Conservation (phyloP, 352 stramenopile species). For the Pythium phragmiticola region DNA sequence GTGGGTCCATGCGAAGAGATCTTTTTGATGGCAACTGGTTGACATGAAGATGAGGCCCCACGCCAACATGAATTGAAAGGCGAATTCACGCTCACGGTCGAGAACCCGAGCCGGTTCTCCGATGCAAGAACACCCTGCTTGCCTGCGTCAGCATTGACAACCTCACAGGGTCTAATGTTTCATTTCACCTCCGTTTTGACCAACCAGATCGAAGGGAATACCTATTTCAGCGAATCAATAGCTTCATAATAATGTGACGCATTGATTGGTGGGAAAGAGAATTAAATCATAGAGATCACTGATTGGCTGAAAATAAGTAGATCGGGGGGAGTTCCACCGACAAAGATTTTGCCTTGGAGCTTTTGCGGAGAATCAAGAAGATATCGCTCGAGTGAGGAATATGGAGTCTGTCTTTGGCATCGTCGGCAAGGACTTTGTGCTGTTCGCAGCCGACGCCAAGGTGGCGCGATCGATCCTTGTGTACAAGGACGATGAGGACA, state of each 20-base stretch:
- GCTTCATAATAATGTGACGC: too few species aligned
- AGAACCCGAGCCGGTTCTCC: neutral
- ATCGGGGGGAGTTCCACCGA: neutral
- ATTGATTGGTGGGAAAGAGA: neutral
- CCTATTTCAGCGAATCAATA: neutral
- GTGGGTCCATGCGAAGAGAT: neutral
- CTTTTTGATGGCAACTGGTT: neutral
- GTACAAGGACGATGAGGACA: slow-evolving; percentile 93
- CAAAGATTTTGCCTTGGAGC: slow-evolving; percentile 7
- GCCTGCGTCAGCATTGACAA: too few species aligned
- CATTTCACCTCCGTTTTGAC: neutral
- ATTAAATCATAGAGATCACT: too few species aligned
- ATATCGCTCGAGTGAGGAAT: slow-evolving; percentile 18
- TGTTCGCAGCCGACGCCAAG: slow-evolving; percentile 89
- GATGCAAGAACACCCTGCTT: neutral
- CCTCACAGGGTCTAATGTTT: neutral
- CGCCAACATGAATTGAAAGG: too few species aligned
- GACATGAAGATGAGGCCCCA: neutral
- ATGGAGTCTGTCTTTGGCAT: slow-evolving; percentile 90
- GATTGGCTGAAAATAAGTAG: neutral
- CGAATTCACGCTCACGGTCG: too few species aligned
- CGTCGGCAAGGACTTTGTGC: slow-evolving; percentile 91
- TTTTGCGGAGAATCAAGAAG: slow-evolving; percentile 20
- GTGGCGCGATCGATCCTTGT: slow-evolving; percentile 90
- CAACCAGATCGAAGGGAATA: neutral